phyloP scores from a whole-genome alignment of 345 rosid genomes.

The Cochlearia excelsa region DNA sequence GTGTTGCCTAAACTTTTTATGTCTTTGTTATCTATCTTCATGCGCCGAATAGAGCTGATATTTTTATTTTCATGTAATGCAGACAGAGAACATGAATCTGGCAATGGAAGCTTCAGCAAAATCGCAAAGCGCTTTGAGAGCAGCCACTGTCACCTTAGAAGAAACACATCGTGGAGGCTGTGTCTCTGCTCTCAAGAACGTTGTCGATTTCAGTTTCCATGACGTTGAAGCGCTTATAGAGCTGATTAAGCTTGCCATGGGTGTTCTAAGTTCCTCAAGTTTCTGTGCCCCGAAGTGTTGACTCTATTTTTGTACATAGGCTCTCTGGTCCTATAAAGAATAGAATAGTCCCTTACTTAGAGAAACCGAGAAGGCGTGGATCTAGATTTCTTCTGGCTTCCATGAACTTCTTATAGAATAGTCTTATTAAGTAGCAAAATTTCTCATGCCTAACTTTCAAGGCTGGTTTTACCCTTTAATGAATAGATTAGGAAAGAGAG shows the following conservation, averaged over 20 bases:
- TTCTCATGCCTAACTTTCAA: conserved; percentile 14
- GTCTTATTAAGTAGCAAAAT: conserved; percentile 27
- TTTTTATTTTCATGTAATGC: conserved; percentile 38
- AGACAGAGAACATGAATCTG: conserved; percentile 57
- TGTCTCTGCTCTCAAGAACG: conserved; percentile 51
- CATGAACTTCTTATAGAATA: conserved; percentile 30
- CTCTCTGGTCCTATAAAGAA: conserved; percentile 27
- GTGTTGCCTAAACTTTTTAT: conserved; percentile 7
- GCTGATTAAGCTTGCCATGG: conserved; percentile 56
- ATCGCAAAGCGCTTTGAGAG: conserved; percentile 50
- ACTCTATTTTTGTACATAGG: conserved; percentile 39
- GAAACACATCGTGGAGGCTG: conserved; percentile 43
- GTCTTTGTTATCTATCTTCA: conserved; percentile 8
- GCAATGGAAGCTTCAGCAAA: conserved; percentile 82
- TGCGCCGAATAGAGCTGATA: conserved; percentile 26
- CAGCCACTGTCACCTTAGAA: conserved; percentile 41
- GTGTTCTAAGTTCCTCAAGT: conserved; percentile 44
- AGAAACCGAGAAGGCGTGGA: conserved; percentile 22
- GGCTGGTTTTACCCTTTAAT: conserved; percentile 15
- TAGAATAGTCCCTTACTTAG: conserved; percentile 25
- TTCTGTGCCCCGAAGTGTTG: conserved; percentile 42
- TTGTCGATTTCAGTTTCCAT: conserved; percentile 69
- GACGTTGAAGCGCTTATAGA: conserved; percentile 58
- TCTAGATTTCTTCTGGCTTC: conserved; percentile 31
- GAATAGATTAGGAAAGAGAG: conserved; percentile 32